These are phyloP conservation scores for Prunus armeniaca DNA, from an alignment of 306 rosid genomes.

Conservation along the genomic window DNA sequence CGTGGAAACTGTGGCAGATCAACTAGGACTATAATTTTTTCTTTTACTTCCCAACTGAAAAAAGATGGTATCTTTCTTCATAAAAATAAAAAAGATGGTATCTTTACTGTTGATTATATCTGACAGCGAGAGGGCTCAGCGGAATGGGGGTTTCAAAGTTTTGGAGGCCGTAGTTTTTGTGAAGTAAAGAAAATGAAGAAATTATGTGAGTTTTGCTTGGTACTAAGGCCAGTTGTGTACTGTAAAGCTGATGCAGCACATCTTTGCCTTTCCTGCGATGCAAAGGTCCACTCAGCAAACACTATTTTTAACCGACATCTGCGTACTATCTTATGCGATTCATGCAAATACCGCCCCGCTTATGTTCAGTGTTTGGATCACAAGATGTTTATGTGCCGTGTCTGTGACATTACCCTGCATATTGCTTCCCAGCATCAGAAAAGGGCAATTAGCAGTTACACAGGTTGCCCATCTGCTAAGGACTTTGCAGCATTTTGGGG, in stretches of 20 bases:
- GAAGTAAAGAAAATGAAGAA: constrained; percentile 55
- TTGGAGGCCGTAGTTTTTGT: not conserved
- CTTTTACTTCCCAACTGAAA: no score
- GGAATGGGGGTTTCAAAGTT: constrained; percentile 15
- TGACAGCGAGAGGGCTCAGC: not conserved
- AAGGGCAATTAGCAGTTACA: constrained; percentile 56
- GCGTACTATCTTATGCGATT: constrained; percentile 60
- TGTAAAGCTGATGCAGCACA: constrained; percentile 85
- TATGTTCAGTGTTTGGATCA: constrained; percentile 59
- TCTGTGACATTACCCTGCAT: constrained; percentile 62
- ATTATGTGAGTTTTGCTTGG: constrained; percentile 74
- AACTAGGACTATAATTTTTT: no score
- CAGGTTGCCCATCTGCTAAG: constrained; percentile 76
- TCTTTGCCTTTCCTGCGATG: constrained; percentile 87
- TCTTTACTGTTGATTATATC: not conserved
- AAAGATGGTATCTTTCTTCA: not conserved
- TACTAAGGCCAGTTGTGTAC: constrained; percentile 68
- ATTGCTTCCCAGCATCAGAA: constrained; percentile 40
- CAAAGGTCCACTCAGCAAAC: constrained; percentile 86
- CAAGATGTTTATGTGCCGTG: constrained; percentile 58
- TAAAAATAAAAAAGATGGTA: not conserved
- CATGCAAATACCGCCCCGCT: constrained; percentile 51
- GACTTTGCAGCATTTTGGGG: constrained; percentile 82
- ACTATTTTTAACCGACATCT: constrained; percentile 65
- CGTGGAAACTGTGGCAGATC: no score